Conservation (phyloP, 1,139 yeast species). For the Pichia sp. region DNA sequence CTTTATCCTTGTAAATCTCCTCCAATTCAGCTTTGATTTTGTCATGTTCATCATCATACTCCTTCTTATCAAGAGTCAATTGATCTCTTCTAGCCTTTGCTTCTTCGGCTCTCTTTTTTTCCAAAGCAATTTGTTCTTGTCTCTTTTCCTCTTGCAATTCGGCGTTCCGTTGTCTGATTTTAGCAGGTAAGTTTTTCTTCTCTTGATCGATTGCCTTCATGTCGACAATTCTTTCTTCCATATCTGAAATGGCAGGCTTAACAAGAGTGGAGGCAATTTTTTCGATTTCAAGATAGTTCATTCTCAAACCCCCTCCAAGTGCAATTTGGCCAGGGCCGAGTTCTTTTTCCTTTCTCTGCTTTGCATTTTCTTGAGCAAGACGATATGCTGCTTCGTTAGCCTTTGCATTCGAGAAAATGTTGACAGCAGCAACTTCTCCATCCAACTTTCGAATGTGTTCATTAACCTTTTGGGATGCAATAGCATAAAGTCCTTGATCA, state of each 20-base stretch:
- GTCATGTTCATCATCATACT: conserved; percentile 29
- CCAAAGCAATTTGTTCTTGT: conserved; percentile 40
- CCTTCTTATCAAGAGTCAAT: conserved; percentile 34
- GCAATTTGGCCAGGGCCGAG: conserved; percentile 34
- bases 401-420: conserved; percentile 31
- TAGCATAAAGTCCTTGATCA: conserved; percentile 53
- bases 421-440: conserved; percentile 37
- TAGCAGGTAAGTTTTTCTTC: conserved; percentile 15
- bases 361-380: conserved; percentile 64
- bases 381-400: conserved; percentile 33
- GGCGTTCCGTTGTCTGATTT: conserved; percentile 40
- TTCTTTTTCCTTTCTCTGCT: conserved; percentile 46
- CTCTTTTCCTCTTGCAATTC: conserved; percentile 49
- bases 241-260: conserved; percentile 78
- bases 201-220: conserved; percentile 15
- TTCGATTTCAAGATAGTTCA: conserved; percentile 72
- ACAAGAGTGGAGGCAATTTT: conserved; percentile 80
- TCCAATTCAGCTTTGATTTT: conserved; percentile 31
- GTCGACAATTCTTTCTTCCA: conserved; percentile 59
- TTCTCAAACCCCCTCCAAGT: conserved; percentile 84
- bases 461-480: conserved; percentile 59
- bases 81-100: conserved; percentile 39
- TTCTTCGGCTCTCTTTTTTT: conserved; percentile 40
- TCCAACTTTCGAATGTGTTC: conserved; percentile 43
- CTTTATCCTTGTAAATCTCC: conserved; percentile 34